Conservation (phyloP, 2,329 filamentous ascomycete species). For the Pleurostoma richardsiae region DNA sequence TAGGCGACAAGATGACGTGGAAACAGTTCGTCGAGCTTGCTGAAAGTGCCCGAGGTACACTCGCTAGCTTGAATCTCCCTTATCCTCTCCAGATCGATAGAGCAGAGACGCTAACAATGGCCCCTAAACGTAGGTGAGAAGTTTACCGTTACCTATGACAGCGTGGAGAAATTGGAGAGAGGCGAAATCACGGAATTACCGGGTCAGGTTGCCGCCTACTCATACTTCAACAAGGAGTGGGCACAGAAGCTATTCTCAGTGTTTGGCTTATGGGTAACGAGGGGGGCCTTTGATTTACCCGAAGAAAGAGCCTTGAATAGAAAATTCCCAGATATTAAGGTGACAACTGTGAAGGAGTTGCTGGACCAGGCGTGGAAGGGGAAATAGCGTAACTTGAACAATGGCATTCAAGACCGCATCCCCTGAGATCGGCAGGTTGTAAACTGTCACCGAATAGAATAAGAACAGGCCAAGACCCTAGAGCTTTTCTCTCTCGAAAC, state of each 20-base stretch:
- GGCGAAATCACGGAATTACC: neutral
- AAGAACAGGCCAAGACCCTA: too few relatives aligned
- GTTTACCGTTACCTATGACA: neutral
- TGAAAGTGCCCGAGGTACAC: constrained; percentile 22
- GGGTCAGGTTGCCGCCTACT: neutral
- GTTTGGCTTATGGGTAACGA: neutral
- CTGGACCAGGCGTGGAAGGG: too few relatives aligned
- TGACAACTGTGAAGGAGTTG: neutral
- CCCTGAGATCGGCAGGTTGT: too few relatives aligned
- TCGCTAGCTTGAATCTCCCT: too few relatives aligned
- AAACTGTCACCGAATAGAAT: too few relatives aligned
- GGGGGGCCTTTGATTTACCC: neutral
- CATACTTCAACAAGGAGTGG: neutral
- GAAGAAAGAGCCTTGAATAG: neutral
- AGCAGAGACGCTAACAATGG: neutral
- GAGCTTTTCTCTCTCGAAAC: too few relatives aligned
- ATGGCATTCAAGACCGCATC: too few relatives aligned
- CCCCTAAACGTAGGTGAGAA: neutral
- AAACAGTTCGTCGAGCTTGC: constrained; percentile 35
- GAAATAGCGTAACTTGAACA: too few relatives aligned
- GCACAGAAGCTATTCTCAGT: neutral
- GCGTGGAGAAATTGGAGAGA: neutral
- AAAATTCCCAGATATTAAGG: neutral
- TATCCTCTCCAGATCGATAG: too few relatives aligned
- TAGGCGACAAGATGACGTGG: constrained; percentile 35